These are phyloP conservation scores for Blastobotrys persicus DNA, from an alignment of 1,139 yeast species.

Conservation along the genomic window DNA sequence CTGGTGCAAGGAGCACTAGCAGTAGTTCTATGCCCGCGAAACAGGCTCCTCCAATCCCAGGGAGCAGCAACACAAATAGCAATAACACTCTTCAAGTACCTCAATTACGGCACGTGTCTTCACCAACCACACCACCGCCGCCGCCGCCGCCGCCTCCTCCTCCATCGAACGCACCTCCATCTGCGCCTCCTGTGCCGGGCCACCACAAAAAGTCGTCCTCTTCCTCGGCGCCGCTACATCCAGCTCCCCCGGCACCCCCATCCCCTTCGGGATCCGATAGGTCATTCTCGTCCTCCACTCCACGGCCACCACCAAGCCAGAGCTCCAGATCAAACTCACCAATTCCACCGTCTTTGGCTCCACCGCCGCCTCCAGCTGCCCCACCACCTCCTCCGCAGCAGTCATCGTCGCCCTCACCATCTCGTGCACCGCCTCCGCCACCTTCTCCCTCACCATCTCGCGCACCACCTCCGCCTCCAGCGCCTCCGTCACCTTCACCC, in stretches of 20 bases:
- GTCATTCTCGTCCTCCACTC: slow-evolving; percentile 21
- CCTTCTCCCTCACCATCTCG: slow-evolving; percentile 27
- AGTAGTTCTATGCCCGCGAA: slow-evolving; percentile 18
- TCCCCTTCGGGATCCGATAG: slow-evolving; percentile 21
- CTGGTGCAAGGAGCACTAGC: slow-evolving; percentile 25
- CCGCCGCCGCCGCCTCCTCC: slow-evolving; percentile 14
- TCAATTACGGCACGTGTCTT: slow-evolving; percentile 21
- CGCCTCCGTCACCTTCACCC: slow-evolving; percentile 12
- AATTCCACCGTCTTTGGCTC: slow-evolving; percentile 15
- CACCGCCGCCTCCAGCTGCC: slow-evolving; percentile 29
- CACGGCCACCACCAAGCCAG: slow-evolving; percentile 19
- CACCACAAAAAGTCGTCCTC: slow-evolving; percentile 8
- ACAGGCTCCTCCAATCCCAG: slow-evolving; percentile 20
- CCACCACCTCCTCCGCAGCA: slow-evolving; percentile 34
- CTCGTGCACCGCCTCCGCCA: slow-evolving; percentile 29
- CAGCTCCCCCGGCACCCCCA: slow-evolving; percentile 20
- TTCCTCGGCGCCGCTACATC: slow-evolving; percentile 19
- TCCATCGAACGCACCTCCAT: slow-evolving; percentile 15
- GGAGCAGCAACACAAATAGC: slow-evolving; percentile 22
- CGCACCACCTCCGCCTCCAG: slow-evolving; percentile 17
- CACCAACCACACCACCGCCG: slow-evolving; percentile 20
- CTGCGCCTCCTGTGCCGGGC: slow-evolving; percentile 28
- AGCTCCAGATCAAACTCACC: slow-evolving; percentile 18
- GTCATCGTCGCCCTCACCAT: slow-evolving; percentile 34
- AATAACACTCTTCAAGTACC: slow-evolving; percentile 15